Conservation (phyloP, 192 early-diverging fungal species). For the Mortierella claussenii region DNA sequence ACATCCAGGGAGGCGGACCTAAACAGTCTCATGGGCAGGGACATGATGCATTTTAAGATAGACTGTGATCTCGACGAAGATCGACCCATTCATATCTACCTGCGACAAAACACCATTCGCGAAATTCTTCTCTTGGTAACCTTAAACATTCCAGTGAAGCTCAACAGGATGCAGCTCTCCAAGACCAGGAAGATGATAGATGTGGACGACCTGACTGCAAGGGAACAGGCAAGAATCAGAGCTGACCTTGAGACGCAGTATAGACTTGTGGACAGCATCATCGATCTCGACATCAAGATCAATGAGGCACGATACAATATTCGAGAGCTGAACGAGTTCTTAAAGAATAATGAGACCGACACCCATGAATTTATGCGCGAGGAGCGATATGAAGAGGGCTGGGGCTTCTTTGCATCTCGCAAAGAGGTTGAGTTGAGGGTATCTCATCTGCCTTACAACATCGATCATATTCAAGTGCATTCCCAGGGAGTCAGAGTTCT, state of each 20-base stretch:
- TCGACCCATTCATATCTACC: slow-evolving; percentile 10
- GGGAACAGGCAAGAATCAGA: neutral
- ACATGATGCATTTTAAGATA: slow-evolving; percentile 7
- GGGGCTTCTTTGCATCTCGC: neutral
- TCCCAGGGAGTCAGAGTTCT: neutral
- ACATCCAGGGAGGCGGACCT: neutral
- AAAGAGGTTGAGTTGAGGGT: neutral
- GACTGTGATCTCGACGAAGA: slow-evolving; percentile 16
- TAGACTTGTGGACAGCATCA: neutral
- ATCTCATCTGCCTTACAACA: neutral
- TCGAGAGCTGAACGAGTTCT: neutral
- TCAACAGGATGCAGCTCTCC: slow-evolving; percentile 8
- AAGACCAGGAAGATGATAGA: slow-evolving; percentile 12
- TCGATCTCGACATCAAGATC: neutral
- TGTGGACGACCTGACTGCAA: neutral
- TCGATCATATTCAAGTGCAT: slow-evolving; percentile 1
- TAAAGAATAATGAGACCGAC: neutral
- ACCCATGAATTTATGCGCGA: neutral
- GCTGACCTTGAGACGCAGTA: neutral
- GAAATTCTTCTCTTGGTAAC: slow-evolving; percentile 4
- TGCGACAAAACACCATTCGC: slow-evolving; percentile 9
- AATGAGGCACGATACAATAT: neutral
- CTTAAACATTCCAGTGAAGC: neutral
- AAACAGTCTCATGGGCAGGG: slow-evolving; percentile 3
- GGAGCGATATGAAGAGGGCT: neutral